Evolutionary conservation across 148 eudicot genomes (phyloP), one percentile per base, ranked within the genome.

Genomic region (Silene latifolia): DNA sequence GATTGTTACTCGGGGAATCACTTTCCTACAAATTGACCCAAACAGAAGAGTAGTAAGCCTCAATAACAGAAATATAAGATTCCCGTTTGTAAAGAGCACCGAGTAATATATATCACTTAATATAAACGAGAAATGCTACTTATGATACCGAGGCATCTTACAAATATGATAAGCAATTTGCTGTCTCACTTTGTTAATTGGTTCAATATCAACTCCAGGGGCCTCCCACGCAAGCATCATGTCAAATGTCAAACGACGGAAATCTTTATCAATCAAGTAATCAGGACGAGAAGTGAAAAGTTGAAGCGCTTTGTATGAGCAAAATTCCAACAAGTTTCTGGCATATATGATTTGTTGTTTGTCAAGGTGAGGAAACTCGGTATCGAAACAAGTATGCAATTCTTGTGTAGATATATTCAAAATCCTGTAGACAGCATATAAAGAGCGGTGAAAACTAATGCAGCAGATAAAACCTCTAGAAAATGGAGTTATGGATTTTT

Each of bases 181-280:
- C 57, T 72, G 78, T 81, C 89, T 85, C 80, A 89, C 93, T 27
- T 72, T 75, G 66, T 83, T 72, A 18, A 72, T 44, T 32, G 79
- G 71, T 53, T 83, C 82, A 74, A 19, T 73, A 56, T 88, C 81
- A 74, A 80, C 75, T 39, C 79, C 85, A 14, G 97, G 93, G 32
- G 76, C 77, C 64, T 91, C 97, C 97, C 97, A 91, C 17, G 97
- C 91, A 80, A 89, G 88, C 97, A 91, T 91, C 93, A 89, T 91
- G 75, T 88, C 97, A 77, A 79, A 91, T 35, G 87, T 88, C 76
- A 89, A 76, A 66, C 87, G 88, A 56, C 87, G 86, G 57, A 91
- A 89, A 57, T 91, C 91, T 82, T 91, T 87, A 78, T 89, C 87
- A 48, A 73, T 72, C 74, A 91, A 78, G 80, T 87, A 91, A 80